Evolutionary conservation across 371 early-diverging fungal species (phyloP), one percentile per base, ranked within the genome.

Genomic region (Mortierella polycephala): DNA sequence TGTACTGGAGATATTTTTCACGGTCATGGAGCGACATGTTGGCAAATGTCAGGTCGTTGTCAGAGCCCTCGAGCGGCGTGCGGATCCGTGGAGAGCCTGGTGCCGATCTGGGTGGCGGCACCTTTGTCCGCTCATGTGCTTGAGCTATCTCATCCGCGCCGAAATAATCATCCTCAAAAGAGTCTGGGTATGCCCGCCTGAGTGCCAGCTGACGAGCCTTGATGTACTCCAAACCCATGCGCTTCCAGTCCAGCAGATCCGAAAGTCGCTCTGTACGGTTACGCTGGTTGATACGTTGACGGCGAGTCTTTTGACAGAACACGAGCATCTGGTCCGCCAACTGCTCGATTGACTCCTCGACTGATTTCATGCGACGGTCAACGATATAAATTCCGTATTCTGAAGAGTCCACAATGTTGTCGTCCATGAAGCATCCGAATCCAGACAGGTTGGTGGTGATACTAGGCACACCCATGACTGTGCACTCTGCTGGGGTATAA

Each of bases 371-470:
- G 18, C 98, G 90, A 58, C 98, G 93, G 82, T 98, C 98, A 7
- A 96, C 94, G 73, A 97, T 96, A 83, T 97, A 97, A 73, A 98
- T 96, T 69, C 98, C 98, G 76, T 98, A 97, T 71, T 97, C 98
- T 42, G 92, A 87, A 21, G 98, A 95, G 71, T 92, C 92, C 52
- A 94, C 93, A 65, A 97, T 95, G 80, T 94, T 94, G 74, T 98
- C 97, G 64, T 96, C 95, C 96, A 98, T 97, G 75, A 93, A 98
- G 81, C 97, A 96, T n/a, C 98, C 98, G 76, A 97, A 98, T 10
- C 98, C 98, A 23, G 96, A 96, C 20, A 98, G 87, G 84, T 98
- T 98, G 60, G 97, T 96, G 8, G 97, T 97, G 68, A 97, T 94
- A 16, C 93, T 93, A 9, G 98, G 98, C 20, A 97, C 95, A 61